These are phyloP conservation scores for Leishmania aethiopica DNA, from an alignment of 208 protist genomes.

Conservation along the genomic window DNA sequence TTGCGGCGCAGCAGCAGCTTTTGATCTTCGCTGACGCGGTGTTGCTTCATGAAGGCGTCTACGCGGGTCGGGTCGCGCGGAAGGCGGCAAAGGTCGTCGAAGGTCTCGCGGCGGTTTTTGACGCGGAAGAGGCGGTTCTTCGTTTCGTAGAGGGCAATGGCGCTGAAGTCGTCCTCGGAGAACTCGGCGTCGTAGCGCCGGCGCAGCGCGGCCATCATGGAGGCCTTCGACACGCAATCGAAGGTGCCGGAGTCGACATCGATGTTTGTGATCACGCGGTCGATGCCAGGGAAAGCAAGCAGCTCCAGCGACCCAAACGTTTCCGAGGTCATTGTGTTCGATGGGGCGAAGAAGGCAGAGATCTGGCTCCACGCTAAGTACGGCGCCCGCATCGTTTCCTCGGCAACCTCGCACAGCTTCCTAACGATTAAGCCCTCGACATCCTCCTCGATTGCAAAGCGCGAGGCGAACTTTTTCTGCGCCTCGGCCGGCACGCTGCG, in stretches of 20 bases:
- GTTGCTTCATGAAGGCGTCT: conserved; percentile 33
- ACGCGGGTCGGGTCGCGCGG: conserved; percentile 28
- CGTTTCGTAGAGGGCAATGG: conserved; percentile 40
- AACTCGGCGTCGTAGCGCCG: conserved; percentile 31
- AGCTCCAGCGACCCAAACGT: conserved; percentile 82
- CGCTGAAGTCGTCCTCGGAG: conserved; percentile 43
- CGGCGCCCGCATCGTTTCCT: conserved; percentile 77
- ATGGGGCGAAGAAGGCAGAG: conserved; percentile 66
- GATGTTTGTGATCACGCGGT: conserved; percentile 85
- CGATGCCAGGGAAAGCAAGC: conserved; percentile 85
- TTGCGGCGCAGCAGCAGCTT: conserved; percentile 47
- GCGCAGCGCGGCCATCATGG: conserved; percentile 46
- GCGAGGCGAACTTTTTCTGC: conserved; percentile 40
- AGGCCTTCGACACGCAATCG: conserved; percentile 65
- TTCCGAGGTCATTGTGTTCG: conserved; percentile 57
- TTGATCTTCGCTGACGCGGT: conserved; percentile 27
- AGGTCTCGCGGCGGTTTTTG: conserved; percentile 29
- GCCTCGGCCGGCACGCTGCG: conserved; percentile 35
- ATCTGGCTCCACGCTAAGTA: conserved; percentile 89
- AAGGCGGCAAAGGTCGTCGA: conserved; percentile 41
- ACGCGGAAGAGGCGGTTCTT: conserved; percentile 41
- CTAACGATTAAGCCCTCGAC: conserved; percentile 79
- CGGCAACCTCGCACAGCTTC: conserved; percentile 45
- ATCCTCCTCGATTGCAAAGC: conserved; percentile 84
- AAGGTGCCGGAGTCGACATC: conserved; percentile 61